Evolutionary conservation across 192 early-diverging fungal species (phyloP), one percentile per base, ranked within the genome.

Genomic region (Linnemannia elongata): DNA sequence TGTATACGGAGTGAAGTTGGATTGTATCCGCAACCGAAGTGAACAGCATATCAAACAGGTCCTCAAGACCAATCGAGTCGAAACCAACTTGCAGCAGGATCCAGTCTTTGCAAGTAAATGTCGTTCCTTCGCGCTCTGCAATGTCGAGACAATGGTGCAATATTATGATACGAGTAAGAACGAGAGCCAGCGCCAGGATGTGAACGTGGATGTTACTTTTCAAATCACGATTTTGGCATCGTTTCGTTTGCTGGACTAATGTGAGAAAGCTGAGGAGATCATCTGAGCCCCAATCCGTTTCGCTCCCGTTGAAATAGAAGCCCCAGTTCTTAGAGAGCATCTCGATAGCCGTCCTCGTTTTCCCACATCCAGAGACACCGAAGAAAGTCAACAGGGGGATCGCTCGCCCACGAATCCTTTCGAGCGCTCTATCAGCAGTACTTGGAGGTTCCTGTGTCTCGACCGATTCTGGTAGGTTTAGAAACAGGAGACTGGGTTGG

Each of bases 311-410:
- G 68, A 84, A 84, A 66, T 84, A 84, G 24, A 84, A 84, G 47
- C 82, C 82, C 82, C 82, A 79, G 47, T 78, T 45, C 45, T 79
- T 79, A 73, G 66, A 75, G 18, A 84, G 74, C 60, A 84, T 70
- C 74, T 84, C 73, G 42, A 84, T 74, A 39, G 77, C 41, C 4
- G 77, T 76, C 47, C 77, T 74, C 49, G 82, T 84, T 79, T 84
- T 84, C 27, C 82, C 82, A 71, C 82, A 84, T 9, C 82, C 77
- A 70, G 73, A 66, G 33, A 83, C 82, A 30, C 76, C 82, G 15
- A 83, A 69, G 41, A 78, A 15, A 1, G 70, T 57, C 33, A 77
- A 24, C 41, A 77, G 57, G 22, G 71, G 82, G 74, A 74, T 68
- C n/a, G 38, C 30, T 72, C 76, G 35, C 27, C 24, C 20, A 74